These are phyloP conservation scores for Diaporthe caulivora DNA, from an alignment of 2,329 filamentous ascomycete genomes.

Conservation along the genomic window DNA sequence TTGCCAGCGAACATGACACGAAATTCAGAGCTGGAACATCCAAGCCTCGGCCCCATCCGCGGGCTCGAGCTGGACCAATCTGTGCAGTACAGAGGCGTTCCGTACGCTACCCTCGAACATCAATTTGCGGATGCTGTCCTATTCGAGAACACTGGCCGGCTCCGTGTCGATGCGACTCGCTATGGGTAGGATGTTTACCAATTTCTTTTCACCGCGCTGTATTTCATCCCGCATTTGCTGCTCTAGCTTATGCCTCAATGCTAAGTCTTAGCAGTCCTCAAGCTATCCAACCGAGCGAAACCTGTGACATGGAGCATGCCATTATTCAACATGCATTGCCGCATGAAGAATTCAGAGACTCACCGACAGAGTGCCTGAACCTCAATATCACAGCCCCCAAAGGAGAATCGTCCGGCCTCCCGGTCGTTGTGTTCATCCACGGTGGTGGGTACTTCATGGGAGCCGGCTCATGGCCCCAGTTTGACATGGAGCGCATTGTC, in stretches of 20 bases:
- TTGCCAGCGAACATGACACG: neutral
- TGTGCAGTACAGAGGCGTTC: neutral
- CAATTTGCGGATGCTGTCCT: neutral
- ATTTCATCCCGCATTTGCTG: neutral
- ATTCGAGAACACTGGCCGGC: neutral
- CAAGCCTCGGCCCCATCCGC: neutral
- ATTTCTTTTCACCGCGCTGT: neutral
- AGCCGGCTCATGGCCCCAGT: neutral
- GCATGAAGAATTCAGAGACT: neutral
- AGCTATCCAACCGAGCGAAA: neutral
- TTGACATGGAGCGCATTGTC: neutral
- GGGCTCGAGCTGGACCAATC: neutral
- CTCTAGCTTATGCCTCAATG: neutral
- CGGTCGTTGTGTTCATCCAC: neutral
- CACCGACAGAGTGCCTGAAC: neutral
- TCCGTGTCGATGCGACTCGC: neutral
- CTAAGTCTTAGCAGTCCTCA: neutral
- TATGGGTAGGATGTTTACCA: neutral
- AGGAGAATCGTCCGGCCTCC: neutral
- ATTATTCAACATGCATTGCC: neutral
- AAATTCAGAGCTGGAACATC: neutral
- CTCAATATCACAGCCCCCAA: constrained; percentile 5
- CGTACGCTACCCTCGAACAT: neutral
- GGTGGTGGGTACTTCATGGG: constrained; percentile 1
- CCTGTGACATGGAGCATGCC: neutral